Base-by-base conservation (phyloP, 2,329 filamentous ascomycete genomes). In the Metarhizium sp. region DNA sequence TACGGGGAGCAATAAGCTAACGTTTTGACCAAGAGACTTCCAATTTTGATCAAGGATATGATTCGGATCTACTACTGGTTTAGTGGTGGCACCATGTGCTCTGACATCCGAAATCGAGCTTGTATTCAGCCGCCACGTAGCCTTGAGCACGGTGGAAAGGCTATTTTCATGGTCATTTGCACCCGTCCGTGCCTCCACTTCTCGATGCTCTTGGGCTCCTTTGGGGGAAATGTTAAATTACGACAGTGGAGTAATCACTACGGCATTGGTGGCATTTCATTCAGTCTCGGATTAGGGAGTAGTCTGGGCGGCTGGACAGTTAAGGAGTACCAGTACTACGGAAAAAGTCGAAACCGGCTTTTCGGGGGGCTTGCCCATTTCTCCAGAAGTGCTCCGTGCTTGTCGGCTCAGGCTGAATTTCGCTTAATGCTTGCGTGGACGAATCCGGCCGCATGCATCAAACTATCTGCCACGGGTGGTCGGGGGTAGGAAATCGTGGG, bases 401-500 rank as follows among this genome's bases (percentile, higher is more conserved):
- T 42, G 16, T 25, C 25, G 16, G 18, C 10, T 45, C 45, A 32
- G 34, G 45, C 25, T 50, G 43, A 49, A 43, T 47, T 51, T 56
- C 54, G 54, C 54, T 56, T 53, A 56, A 46, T 40, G 50, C 25
- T 36, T 20, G 16, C 36, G 14, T 14, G 43, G 50, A 56, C 54
- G 53, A 49, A 58, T 60, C 49, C 48, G 59, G 59, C 57, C 51
- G 49, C 52, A n/a, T 57, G 59, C 57, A 59, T 55, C 52, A 46
- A 49, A 52, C 50, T 50, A 55, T 51, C 55, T 55, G 48, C 45
- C 47, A 49, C 38, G 29, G 48, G 48, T 20, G 42, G 25, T 48
- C 14, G 45, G 45, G 45, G 25, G 18, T 34, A 32, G 38, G 32
- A 34, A 36, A 48, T 20, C 13, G 42, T 47, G 36, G 43, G 6